Evolutionary conservation across 441 rosid species (phyloP), one percentile per base, ranked within the genome.

Genomic region (Kokia cookei): DNA sequence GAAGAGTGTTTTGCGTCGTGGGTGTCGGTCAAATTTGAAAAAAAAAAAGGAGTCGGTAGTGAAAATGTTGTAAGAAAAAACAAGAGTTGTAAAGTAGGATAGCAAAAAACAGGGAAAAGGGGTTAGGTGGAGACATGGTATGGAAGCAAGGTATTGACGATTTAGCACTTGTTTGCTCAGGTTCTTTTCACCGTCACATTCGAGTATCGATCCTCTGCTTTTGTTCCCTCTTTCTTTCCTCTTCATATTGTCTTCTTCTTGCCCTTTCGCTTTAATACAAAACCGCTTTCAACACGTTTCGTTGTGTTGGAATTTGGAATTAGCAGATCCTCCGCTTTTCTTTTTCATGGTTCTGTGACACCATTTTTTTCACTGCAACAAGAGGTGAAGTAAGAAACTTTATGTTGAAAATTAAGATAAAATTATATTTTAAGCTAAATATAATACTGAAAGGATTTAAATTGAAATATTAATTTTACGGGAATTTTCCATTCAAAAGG

Each of bases 11-110:
- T 14, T 0, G 54, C 17, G 12, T 4, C 9, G 26, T 64, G 57
- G 19, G 82, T 80, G 89, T 84, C 84, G 87, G 85, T 84, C 68
- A 76, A 73, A 76, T 77, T 24, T 72, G 45, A 42, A 8, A 54
- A 50, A 64, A 58, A 22, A 26, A 50, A 2, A 29, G 7, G 1
- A 40, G 15, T 69, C 7, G 26, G 61, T 9, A 17, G 61, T 69
- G 40, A 69, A 69, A 51, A 42, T 42, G 2, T 32, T 12, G 7
- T 14, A 17, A 4, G 61, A 53, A 35, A 68, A 50, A 9, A 7
- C 29, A 63, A 51, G 2, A 75, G 5, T 32, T 43, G 40, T 68
- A 29, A 74, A 27, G 19, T 19, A 32, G 32, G 13, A 27, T 7
- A 53, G 14, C 22, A 43, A 75, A 51, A 9, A 27, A 75, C 63